Percentiles rank a stretch among this genome's conserved stretches.
phyloP scores from a whole-genome alignment of 2,329 filamentous ascomycete genomes.

The Fusarium torreyae region DNA sequence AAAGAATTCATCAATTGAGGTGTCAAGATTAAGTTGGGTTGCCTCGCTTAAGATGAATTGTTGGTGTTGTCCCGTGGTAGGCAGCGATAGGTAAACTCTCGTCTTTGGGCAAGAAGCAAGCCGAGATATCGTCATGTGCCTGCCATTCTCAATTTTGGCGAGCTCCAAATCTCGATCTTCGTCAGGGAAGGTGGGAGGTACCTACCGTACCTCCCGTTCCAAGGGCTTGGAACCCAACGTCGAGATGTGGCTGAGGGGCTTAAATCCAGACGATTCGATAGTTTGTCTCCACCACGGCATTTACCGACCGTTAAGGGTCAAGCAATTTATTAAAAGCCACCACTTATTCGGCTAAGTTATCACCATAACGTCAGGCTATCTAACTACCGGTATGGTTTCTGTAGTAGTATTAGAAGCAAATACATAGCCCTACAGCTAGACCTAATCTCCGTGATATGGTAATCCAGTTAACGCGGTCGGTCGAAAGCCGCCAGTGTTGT shows the following conservation, averaged over 20 bases:
- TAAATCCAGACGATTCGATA: slow-evolving; percentile 38
- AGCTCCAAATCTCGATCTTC: slow-evolving; percentile 39
- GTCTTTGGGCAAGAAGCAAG: neutral
- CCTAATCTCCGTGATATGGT: too few relatives aligned
- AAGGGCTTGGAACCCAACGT: slow-evolving; percentile 39
- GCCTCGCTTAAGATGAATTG: neutral
- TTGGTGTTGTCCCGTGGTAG: neutral
- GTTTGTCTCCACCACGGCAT: slow-evolving; percentile 34
- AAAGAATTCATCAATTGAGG: slow-evolving; percentile 8
- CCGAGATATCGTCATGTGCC: slow-evolving; percentile 22
- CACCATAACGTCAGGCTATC: too few relatives aligned
- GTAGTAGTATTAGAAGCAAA: too few relatives aligned
- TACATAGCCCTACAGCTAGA: too few relatives aligned
- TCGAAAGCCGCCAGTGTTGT: too few relatives aligned
- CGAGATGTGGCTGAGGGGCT: slow-evolving; percentile 40
- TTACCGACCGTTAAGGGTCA: slow-evolving; percentile 39
- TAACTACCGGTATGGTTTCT: neutral
- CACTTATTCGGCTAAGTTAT: too few relatives aligned
- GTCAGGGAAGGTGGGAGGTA: slow-evolving; percentile 24
- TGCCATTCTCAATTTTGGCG: slow-evolving; percentile 24
- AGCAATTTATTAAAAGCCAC: too few relatives aligned
- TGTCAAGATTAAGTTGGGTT: slow-evolving; percentile 15
- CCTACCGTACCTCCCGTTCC: slow-evolving; percentile 15
- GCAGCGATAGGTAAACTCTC: neutral
- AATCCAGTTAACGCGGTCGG: too few relatives aligned